phyloP scores from a whole-genome alignment of 2,329 filamentous ascomycete species.

The Fusarium acutatum region DNA sequence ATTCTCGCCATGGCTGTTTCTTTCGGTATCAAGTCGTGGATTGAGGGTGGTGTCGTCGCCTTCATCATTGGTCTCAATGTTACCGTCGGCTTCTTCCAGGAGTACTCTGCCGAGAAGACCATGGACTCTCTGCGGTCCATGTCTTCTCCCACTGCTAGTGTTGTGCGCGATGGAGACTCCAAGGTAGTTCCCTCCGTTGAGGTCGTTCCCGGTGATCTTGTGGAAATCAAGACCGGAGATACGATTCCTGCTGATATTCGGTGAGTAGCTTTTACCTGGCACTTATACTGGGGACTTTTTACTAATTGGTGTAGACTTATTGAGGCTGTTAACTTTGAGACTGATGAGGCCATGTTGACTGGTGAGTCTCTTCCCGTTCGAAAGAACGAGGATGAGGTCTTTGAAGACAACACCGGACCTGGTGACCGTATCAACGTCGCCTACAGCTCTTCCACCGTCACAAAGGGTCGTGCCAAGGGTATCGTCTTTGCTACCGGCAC shows the following conservation, averaged over 20 bases:
- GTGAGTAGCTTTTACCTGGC: slow-evolving; percentile 54
- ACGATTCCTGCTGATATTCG: slow-evolving; percentile 68
- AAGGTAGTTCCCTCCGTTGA: slow-evolving; percentile 51
- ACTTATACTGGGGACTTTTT: slow-evolving; percentile 42
- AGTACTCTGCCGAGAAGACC: slow-evolving; percentile 59
- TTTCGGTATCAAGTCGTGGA: slow-evolving; percentile 66
- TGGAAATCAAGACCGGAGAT: slow-evolving; percentile 63
- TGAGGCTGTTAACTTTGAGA: slow-evolving; percentile 71
- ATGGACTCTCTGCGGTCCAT: slow-evolving; percentile 58
- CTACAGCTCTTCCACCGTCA: slow-evolving; percentile 70
- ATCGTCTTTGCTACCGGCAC: slow-evolving; percentile 71
- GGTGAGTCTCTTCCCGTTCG: slow-evolving; percentile 69
- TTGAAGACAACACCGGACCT: slow-evolving; percentile 50
- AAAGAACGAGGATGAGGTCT: slow-evolving; percentile 59
- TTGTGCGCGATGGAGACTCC: slow-evolving; percentile 53
- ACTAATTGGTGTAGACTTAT: slow-evolving; percentile 61
- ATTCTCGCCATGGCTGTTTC: slow-evolving; percentile 66
- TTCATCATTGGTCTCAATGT: slow-evolving; percentile 68
- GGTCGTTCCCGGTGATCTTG: slow-evolving; percentile 67
- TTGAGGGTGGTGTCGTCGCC: slow-evolving; percentile 67
- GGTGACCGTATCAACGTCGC: slow-evolving; percentile 70
- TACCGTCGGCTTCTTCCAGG: slow-evolving; percentile 58
- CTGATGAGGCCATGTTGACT: slow-evolving; percentile 71
- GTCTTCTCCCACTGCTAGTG: slow-evolving; percentile 54
- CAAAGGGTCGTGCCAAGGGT: slow-evolving; percentile 67